Evolutionary conservation across 1,139 yeast genomes (phyloP).

Genomic region (Yamadazyma oceani): DNA sequence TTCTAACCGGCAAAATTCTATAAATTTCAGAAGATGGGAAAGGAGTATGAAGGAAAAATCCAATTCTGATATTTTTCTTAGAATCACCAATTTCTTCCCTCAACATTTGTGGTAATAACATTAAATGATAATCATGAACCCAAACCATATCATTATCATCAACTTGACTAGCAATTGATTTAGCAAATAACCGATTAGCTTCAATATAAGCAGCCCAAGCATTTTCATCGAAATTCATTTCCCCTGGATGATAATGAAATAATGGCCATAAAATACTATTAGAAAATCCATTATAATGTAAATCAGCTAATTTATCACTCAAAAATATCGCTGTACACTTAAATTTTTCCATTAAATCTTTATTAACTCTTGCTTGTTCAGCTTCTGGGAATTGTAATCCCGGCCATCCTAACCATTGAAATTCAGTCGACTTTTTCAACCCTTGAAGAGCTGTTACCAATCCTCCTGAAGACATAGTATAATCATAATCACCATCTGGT

Average conservation of each 20-base stretch:
- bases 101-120: conserved; percentile 91
- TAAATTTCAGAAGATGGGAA: conserved; percentile 97
- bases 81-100: conserved; percentile 56
- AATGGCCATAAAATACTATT: conserved; percentile 95
- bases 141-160: conserved; percentile 88
- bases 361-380: conserved; percentile 68
- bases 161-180: conserved; percentile 67
- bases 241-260: conserved; percentile 99
- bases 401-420: conserved; percentile 99
- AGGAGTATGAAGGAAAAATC: conserved; percentile 96
- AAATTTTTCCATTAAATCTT: conserved; percentile 73
- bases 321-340: conserved; percentile 89
- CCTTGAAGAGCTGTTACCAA: conserved; percentile 95
- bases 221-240: conserved; percentile 94
- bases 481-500: conserved; percentile 60
- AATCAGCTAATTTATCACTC: conserved; percentile 85
- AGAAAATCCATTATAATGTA: conserved; percentile 95
- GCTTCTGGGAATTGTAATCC: conserved; percentile 79
- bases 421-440: conserved; percentile 76
- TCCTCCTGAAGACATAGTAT: conserved; percentile 95
- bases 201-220: conserved; percentile 99
- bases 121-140: conserved; percentile 97
- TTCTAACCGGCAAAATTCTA: conserved; percentile 91
- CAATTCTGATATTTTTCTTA: conserved; percentile 66
- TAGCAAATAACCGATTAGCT: conserved; percentile 84